Percentiles rank a stretch among this genome's conserved stretches.
phyloP scores from a whole-genome alignment of 768 basidiomycete genomes.

The Pholiota molesta region DNA sequence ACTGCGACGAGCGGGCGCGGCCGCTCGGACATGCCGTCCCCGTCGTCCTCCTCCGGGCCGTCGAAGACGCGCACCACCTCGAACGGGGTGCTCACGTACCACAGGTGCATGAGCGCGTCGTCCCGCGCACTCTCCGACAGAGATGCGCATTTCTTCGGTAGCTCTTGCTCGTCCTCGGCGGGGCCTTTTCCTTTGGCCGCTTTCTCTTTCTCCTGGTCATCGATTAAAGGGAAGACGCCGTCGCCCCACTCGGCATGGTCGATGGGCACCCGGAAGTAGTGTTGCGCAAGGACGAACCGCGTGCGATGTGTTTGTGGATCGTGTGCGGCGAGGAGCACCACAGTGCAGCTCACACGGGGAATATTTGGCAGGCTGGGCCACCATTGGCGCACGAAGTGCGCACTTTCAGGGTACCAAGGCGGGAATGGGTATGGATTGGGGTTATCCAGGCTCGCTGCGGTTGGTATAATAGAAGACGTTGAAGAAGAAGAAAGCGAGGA shows the following conservation, averaged over 20 bases:
- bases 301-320: conserved; percentile 62
- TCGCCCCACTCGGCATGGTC: conserved; percentile 34
- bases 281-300: conserved; percentile 69
- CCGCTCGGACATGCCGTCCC: conserved; percentile 39
- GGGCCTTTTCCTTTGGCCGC: conserved; percentile 4
- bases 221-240: conserved; percentile 8
- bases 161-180: neutral
- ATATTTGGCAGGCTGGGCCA: conserved; percentile 71
- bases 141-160: conserved; percentile 1
- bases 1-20: conserved; percentile 78
- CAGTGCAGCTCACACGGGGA: conserved; percentile 71
- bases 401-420: conserved; percentile 72
- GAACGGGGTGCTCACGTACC: conserved; percentile 73
- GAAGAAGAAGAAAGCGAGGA: conserved; percentile 15
- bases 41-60: conserved; percentile 44
- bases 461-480: conserved; percentile 11
- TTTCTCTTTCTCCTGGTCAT: conserved; percentile 17
- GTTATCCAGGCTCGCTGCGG: conserved; percentile 14
- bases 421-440: conserved; percentile 69
- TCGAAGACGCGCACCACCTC: conserved; percentile 72
- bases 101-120: conserved; percentile 65
- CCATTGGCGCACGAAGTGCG: conserved; percentile 82
- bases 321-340: conserved; percentile 66
- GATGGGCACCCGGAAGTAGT: conserved; percentile 75
- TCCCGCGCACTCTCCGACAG: conserved; percentile 31